Evolutionary conservation across 2,329 filamentous ascomycete species (phyloP).

Genomic region (Amauroascus niger): DNA sequence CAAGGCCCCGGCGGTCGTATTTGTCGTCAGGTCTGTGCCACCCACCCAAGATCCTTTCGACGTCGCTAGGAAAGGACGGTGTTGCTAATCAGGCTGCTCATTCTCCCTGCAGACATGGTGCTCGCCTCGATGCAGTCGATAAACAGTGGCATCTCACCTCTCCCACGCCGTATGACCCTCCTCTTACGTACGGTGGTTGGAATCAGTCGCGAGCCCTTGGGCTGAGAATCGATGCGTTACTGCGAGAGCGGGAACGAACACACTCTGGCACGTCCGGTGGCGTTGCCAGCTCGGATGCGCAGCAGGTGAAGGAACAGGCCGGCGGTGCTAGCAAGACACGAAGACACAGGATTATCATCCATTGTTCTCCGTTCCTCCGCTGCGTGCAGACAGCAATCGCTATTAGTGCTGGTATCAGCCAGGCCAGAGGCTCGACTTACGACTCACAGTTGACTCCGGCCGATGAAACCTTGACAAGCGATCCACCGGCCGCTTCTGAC

Average conservation of each 20-base stretch:
- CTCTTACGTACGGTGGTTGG: constrained; percentile 90
- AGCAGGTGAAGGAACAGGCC: background rate
- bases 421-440: constrained; percentile 21
- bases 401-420: constrained; percentile 70
- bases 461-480: constrained; percentile 14
- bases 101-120: constrained; percentile 60
- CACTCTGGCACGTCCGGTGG: constrained; percentile 16
- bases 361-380: constrained; percentile 86
- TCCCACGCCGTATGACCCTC: constrained; percentile 88
- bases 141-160: constrained; percentile 91
- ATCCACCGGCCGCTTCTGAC: background rate
- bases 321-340: constrained; percentile 20
- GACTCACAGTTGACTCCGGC: background rate
- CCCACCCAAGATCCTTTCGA: too few relatives aligned
- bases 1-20: constrained; percentile 12
- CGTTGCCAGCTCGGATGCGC: constrained; percentile 26
- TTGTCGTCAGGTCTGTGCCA: constrained; percentile 13
- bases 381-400: constrained; percentile 88
- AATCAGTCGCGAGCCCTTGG: constrained; percentile 75
- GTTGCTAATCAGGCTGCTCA: too few relatives aligned
- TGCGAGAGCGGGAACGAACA: constrained; percentile 41
- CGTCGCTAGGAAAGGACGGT: too few relatives aligned
- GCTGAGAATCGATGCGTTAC: constrained; percentile 66
- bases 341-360: constrained; percentile 70
- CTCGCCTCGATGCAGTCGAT: constrained; percentile 87